Evolutionary conservation across 2,329 filamentous ascomycete genomes (phyloP).

Genomic region (Fusarium gaditjirri): DNA sequence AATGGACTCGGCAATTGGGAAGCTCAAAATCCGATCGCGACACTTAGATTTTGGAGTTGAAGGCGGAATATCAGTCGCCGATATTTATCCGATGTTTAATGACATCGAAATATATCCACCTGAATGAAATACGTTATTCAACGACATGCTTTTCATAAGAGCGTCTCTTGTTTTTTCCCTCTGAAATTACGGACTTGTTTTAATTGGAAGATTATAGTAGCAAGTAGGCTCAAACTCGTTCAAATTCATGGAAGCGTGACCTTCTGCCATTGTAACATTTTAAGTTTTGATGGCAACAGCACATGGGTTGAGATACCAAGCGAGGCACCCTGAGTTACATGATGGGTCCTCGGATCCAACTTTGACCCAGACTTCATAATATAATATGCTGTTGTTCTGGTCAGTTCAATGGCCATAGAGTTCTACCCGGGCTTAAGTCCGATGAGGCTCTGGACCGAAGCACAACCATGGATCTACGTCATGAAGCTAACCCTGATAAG

Average conservation of each 20-base stretch:
- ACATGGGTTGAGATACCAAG: not conserved
- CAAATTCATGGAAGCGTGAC: not conserved
- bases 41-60: conserved; percentile 41
- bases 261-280: not conserved
- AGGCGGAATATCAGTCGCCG: conserved; percentile 22
- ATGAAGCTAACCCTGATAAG: conserved; percentile 16
- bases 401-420: not conserved
- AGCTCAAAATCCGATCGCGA: conserved; percentile 38
- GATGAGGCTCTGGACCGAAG: not conserved
- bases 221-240: not conserved
- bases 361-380: not conserved
- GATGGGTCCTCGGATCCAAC: not conserved
- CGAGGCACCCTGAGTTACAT: not conserved
- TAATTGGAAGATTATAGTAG: not conserved
- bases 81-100: conserved; percentile 35
- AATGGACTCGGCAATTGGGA: conserved; percentile 29
- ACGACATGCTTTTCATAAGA: not conserved
- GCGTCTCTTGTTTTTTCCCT: not conserved
- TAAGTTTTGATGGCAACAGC: not conserved
- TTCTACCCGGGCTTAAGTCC: not conserved
- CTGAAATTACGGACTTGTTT: not conserved
- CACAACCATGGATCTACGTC: conserved; percentile 14
- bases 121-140: not conserved
- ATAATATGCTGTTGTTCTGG: not conserved
- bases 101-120: not conserved